Evolutionary conservation across 805 yeast genomes (phyloP), one percentile per base, ranked within the genome.

Genomic region (Schwanniomyces yamadae): DNA sequence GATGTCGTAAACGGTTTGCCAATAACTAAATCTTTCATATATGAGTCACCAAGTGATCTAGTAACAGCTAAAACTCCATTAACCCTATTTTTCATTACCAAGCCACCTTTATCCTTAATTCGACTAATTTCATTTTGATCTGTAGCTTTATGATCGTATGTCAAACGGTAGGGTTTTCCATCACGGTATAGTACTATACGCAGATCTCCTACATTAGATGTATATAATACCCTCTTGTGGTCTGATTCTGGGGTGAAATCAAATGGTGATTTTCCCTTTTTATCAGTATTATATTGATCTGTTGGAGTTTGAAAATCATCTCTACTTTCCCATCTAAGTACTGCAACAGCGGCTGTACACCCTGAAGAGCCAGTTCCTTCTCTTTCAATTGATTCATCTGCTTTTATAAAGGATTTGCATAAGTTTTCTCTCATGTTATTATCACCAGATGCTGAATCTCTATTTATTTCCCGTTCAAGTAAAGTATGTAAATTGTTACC

Each of bases 21-120:
- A 21, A 88, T 78, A 13, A 91, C 96, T 39, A 86, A 66, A 34
- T 82, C 84, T 57, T 91, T 95, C 78, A 91, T 83, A 58, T 87
- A 90, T n/a, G 82, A 73, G 57, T 91, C 98, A 13, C 99, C 99
- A 28, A 91, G 68, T 1, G 98, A 84, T 43, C 99, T 70, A 2
- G 96, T 88, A 8, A 91, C 96, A 0, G 98, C 98, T 33, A 93
- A 71, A 59, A 91, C 89, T 3, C 98, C 99, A 58, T 91, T 93
- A 17, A 91, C 99, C 49, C 99, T 74, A 42, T 87, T 84, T 52
- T 88, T 87, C 75, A 93, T 75, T 39, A 91, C 78, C 20, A 91
- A 62, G 0, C 99, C 99, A 2, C 99, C 99, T 4, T 76, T 71
- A 31, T 78, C 73, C 36, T 78, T 74, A 14, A 91, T 82, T 46